Conservation (phyloP, 2,329 filamentous ascomycete genomes). For the Juglanconis oblonga region DNA sequence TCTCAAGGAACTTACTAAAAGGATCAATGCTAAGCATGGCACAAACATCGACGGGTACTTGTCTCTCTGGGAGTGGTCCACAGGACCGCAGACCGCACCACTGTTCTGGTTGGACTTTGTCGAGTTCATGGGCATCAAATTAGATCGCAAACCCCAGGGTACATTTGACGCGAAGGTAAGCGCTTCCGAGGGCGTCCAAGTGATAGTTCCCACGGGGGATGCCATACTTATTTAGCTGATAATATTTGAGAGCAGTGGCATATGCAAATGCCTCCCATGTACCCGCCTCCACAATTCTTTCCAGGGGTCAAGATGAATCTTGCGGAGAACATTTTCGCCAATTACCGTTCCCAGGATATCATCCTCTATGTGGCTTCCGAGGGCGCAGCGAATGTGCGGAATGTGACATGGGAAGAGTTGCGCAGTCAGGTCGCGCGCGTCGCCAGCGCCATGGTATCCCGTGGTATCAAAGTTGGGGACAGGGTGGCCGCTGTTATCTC, state of each 20-base stretch:
- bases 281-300: background rate
- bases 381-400: background rate
- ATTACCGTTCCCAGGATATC: background rate
- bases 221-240: too few relatives aligned
- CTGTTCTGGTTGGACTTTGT: background rate
- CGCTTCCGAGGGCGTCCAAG: background rate
- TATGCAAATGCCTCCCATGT: background rate
- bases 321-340: background rate
- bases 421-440: background rate
- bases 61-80: background rate
- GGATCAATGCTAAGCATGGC: background rate
- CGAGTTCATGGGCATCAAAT: background rate
- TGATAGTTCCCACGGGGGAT: too few relatives aligned
- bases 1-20: background rate
- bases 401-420: conserved; percentile 9
- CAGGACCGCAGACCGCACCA: background rate
- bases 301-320: background rate
- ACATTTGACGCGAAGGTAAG: background rate
- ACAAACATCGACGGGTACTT: background rate
- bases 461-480: background rate
- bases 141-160: background rate
- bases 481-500: conserved; percentile 15
- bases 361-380: conserved; percentile 1
- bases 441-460: background rate
- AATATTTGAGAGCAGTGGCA: background rate